Base-by-base conservation (phyloP, 768 basidiomycete species). In the Collybiopsis confluens region DNA sequence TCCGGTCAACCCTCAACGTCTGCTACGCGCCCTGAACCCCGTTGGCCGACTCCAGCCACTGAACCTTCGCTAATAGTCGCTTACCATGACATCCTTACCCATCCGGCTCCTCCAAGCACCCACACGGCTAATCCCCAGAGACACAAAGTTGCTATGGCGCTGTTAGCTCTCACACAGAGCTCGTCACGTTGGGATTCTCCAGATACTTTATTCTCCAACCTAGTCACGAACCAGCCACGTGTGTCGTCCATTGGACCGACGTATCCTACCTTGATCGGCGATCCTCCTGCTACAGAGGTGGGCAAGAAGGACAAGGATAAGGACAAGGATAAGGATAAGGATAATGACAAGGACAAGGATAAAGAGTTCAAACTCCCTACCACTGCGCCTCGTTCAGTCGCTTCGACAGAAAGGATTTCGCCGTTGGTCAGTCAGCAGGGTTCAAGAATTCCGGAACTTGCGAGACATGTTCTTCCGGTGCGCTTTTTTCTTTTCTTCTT, bases 51-150 rank as follows among this genome's bases (percentile, higher is more conserved):
- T 1, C 80, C 84, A 0, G 80, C 79, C 58, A 77, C 78, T 6
- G 84, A 88, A 57, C 85, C 78, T 2, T 75, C 87, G 1, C 77
- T 90, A 27, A 65, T 88, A 40, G 71, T 74, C 11, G 88, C 86
- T 4, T 90, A 88, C 62, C 90, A 88, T 58, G 84, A 90, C 59
- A 85, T 90, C 56, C 76, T 90, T 46, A 89, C 85, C 0, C 82
- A 90, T 59, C 85, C 86, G 1, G 79, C 84, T 0, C 70, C 81
- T 0, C 64, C 52, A 49, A 70, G 74, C 0, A 71, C 72, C 4
- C 64, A 16, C 4, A 48, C 28, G 18, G 69, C 81, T 2, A 88
- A 81, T 50, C 82, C 83, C 27, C 69, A 81, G 4, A 79, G 86
- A 41, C 88, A 91, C 69, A 83, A 82, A 62, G 83, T 90, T n/a